Evolutionary conservation across 2,329 filamentous ascomycete species (phyloP).

Genomic region (Verticillium tricorpus): DNA sequence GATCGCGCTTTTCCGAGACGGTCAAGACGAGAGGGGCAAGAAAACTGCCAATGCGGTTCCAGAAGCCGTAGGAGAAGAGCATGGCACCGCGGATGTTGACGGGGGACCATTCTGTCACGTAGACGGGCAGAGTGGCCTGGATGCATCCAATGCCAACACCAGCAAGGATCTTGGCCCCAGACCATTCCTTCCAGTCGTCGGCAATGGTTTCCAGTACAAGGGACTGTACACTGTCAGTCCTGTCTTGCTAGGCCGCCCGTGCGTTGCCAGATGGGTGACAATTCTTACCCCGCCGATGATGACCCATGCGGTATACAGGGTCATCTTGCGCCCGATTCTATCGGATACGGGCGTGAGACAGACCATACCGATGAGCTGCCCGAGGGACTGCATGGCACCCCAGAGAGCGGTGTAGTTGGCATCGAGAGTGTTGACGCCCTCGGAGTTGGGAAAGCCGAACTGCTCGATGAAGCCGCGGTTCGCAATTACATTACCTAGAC

Average conservation of each 20-base stretch:
- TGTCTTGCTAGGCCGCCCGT: no score
- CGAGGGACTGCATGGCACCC: conserved; percentile 33
- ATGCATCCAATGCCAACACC: conserved; percentile 37
- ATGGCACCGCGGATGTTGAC: conserved; percentile 33
- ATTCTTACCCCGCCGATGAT: conserved; percentile 15
- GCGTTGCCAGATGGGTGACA: no score
- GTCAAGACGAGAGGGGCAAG: conserved; percentile 35
- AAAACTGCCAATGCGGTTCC: conserved; percentile 37
- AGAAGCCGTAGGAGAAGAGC: conserved; percentile 36
- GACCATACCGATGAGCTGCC: conserved; percentile 34
- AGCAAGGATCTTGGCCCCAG: conserved; percentile 26
- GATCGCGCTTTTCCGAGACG: conserved; percentile 21
- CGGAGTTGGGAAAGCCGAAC: conserved; percentile 20
- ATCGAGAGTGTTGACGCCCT: conserved; percentile 22
- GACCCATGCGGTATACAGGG: conserved; percentile 24
- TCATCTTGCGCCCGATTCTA: conserved; percentile 22
- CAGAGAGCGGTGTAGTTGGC: conserved; percentile 30
- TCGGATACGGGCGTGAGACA: conserved; percentile 19
- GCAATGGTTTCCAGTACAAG: conserved; percentile 31
- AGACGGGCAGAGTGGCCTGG: conserved; percentile 34
- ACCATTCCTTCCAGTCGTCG: conserved; percentile 32
- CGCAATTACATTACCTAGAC: conserved; percentile 27
- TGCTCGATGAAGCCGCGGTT: conserved; percentile 32
- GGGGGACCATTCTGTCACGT: conserved; percentile 35
- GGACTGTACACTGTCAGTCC: conserved; percentile 15